These are phyloP conservation scores for Zygoascus flipseniorum DNA, from an alignment of 805 yeast genomes.

Conservation along the genomic window DNA sequence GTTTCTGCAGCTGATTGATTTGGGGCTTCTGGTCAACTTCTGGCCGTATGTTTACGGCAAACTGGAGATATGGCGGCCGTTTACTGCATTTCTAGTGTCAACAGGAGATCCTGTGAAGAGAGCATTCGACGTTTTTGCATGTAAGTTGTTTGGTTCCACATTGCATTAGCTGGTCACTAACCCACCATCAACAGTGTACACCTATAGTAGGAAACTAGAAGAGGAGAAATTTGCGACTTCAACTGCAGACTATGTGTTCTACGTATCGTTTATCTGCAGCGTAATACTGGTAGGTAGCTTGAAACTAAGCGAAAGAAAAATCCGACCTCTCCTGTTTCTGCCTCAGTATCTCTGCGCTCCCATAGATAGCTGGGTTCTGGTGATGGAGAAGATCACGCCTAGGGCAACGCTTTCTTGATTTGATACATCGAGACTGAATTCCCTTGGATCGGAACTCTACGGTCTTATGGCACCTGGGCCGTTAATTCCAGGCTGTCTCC, in stretches of 20 bases:
- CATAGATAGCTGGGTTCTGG: conserved; percentile 27
- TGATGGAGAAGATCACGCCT: conserved; percentile 29
- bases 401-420: conserved; percentile 10
- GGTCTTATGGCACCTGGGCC: not conserved
- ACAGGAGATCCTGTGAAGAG: conserved; percentile 13
- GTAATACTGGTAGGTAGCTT: conserved; percentile 17
- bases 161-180: not conserved
- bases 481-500: not conserved
- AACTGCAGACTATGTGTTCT: conserved; percentile 21
- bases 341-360: conserved; percentile 22
- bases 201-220: conserved; percentile 16
- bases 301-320: not conserved
- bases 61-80: conserved; percentile 19
- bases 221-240: conserved; percentile 11
- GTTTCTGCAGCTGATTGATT: conserved; percentile 3
- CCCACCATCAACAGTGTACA: conserved; percentile 12
- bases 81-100: conserved; percentile 16
- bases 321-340: conserved; percentile 27
- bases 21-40: conserved; percentile 4
- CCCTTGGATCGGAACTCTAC: conserved; percentile 16
- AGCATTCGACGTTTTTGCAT: conserved; percentile 14
- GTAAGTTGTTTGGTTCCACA: conserved; percentile 6
- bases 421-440: conserved; percentile 16
- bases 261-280: conserved; percentile 14
- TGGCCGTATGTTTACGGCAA: conserved; percentile 12